Evolutionary conservation across 129 eudicot species (phyloP).

Genomic region (Pseudognaphalium luteoalbum): DNA sequence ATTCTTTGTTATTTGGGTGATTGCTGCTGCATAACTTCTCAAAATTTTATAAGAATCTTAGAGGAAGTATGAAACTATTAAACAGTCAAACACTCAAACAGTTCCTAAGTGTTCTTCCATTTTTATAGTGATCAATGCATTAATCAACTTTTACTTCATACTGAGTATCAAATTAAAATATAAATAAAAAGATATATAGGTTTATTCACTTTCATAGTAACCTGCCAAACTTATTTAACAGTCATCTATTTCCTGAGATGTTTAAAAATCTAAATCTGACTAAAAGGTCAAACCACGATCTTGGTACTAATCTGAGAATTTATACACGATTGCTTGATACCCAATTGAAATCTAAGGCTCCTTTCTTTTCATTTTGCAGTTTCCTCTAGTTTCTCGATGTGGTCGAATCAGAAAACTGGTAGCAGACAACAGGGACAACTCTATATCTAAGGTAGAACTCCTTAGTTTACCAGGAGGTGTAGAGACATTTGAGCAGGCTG

Average conservation of each 20-base stretch:
- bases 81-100: no score
- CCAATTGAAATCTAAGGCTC: not conserved
- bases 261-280: conserved; percentile 12
- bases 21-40: not conserved
- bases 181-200: no score
- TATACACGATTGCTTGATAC: not conserved
- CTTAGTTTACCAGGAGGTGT: conserved; percentile 82
- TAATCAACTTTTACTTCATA: no score
- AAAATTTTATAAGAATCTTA: not conserved
- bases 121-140: no score
- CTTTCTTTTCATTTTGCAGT: conserved; percentile 43
- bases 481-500: conserved; percentile 87
- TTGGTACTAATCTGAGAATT: not conserved
- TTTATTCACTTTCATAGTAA: no score
- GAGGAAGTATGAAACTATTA: not conserved
- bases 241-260: not conserved
- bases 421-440: conserved; percentile 68
- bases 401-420: conserved; percentile 82
- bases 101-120: no score
- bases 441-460: conserved; percentile 73
- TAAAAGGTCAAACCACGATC: conserved; percentile 23
- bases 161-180: no score
- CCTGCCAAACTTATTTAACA: not conserved
- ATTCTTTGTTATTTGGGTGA: not conserved
- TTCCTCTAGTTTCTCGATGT: conserved; percentile 91